Evolutionary conservation across 2,329 filamentous ascomycete species (phyloP), one percentile per base, ranked within the genome.

Genomic region (Arthrobotrys megalospora): DNA sequence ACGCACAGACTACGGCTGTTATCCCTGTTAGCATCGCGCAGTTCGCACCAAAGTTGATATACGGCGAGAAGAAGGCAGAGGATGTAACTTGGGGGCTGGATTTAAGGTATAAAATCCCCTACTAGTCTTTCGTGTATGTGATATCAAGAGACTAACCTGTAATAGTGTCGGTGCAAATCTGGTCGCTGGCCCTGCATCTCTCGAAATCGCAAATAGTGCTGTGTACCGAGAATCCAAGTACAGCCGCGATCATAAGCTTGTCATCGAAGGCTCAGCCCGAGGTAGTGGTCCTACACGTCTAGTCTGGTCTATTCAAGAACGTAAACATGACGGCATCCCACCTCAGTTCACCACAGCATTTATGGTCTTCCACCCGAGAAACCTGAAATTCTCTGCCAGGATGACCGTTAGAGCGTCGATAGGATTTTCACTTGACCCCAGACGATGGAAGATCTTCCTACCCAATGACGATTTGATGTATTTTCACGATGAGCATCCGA

Each of bases 41-140:
- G 50, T 77, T 77, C 67, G 66, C 66, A 43, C 73, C 66, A 21
- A 64, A 63, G 62, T 55, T 77, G 43, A 55, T 77, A 36, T 62
- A 77, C 32, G 66, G 73, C 6, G 73, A 77, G 50, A 71, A 66
- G 32, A 77, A 77, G n/a, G 72, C 45, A 10, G 73, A 77, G 34
- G 66, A 71, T 34, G 67, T 71, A 14, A 67, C 66, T 67, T 70
- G 60, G 66, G 73, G 66, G 19, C 66, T 62, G 48, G 72, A 77
- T 70, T 36, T 70, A 14, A 77, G 72, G 72, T 77, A 32, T 28
- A 28, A 28, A 47, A 34, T 16, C 6, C 6, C 16, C 8, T 38
- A 38, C 41, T 10, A 32, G 12, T 16, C 32, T 16, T 10, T 34
- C 1, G 6, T 53, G 8, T 14, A 14, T 32, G 16, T 2, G 2